phyloP scores from a whole-genome alignment of 257 asterid genomes.

The Fraxinus americana region DNA sequence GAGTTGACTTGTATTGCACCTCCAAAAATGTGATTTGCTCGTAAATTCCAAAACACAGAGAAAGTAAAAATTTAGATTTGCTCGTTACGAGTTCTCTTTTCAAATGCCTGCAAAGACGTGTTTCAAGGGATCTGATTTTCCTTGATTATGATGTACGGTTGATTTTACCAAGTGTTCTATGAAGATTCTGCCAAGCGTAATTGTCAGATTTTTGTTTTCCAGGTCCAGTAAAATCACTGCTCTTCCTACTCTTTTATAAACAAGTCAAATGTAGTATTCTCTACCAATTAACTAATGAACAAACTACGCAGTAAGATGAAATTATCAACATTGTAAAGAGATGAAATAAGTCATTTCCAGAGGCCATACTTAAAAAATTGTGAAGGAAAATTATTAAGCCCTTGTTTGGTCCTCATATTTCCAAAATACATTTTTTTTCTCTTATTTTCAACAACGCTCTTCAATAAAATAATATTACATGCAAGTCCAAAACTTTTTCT shows the following conservation, averaged over 20 bases:
- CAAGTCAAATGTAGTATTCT: background rate
- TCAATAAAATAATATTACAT: no score
- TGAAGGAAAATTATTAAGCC: no score
- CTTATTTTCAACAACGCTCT: no score
- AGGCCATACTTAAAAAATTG: background rate
- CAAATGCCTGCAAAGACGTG: background rate
- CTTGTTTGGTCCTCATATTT: no score
- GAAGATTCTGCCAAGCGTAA: background rate
- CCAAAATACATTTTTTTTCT: no score
- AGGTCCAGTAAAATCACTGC: background rate
- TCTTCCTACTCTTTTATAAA: background rate
- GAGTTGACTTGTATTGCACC: conserved; percentile 99
- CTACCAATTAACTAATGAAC: background rate
- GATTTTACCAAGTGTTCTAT: background rate
- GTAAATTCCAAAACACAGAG: background rate
- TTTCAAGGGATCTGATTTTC: background rate
- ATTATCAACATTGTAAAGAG: background rate
- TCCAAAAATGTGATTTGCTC: conserved; percentile 37
- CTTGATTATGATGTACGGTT: background rate
- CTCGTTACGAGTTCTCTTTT: background rate
- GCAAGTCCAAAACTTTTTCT: no score
- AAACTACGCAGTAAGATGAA: background rate
- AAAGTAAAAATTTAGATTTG: background rate
- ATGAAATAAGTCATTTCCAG: background rate
- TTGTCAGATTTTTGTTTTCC: background rate